Base-by-base conservation (phyloP, 2,329 filamentous ascomycete genomes). In the Botrytis galanthina region DNA sequence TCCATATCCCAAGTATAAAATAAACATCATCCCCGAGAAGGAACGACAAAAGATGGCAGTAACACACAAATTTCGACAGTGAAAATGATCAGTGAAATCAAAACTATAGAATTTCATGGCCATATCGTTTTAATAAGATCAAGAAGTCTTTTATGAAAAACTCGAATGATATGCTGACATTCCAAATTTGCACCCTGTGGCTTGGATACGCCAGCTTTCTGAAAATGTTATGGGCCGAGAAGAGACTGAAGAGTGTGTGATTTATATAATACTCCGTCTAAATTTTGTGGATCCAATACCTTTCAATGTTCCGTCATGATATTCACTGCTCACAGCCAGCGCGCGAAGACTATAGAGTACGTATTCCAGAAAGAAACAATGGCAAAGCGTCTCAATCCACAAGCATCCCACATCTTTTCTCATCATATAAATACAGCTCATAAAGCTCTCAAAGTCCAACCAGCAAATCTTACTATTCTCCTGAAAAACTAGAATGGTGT, bases 1-100 rank as follows among this genome's bases (percentile, higher is more conserved):
- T 54, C 0, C 48, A n/a, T n/a, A 14, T n/a, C 1, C 0, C 1
- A n/a, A n/a, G 12, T 16, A n/a, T 7, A 16, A 3, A 16, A n/a
- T 1, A 16, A n/a, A 1, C 7, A 44, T 44, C 26, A 54, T n/a
- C 1, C 10, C 4, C 26, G 16, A 54, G 12, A n/a, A 54, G 12
- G 3, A 54, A 54, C 9, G 22, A 7, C 10, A 29, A 54, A 16
- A 39, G 12, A 54, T 14, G 16, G n/a, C 12, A 54, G 12, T 0
- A 29, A 54, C 0, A 16, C 12, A 54, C 1, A 3, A 54, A 2
- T 16, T 26, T 4, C 12, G 48, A 7, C 26, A 54, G 14, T 54
- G 48, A 54, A 54, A n/a, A 54, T 10, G 3, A n/a, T 54, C 10
- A 54, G 3, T 4, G 1, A 0, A 6, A n/a, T 14, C 3, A 12